Percentiles rank a stretch among this genome's conserved stretches.
These are phyloP conservation scores for Bigelowiella natans DNA, from an alignment of 78 protist genomes.

Conservation along the genomic window DNA sequence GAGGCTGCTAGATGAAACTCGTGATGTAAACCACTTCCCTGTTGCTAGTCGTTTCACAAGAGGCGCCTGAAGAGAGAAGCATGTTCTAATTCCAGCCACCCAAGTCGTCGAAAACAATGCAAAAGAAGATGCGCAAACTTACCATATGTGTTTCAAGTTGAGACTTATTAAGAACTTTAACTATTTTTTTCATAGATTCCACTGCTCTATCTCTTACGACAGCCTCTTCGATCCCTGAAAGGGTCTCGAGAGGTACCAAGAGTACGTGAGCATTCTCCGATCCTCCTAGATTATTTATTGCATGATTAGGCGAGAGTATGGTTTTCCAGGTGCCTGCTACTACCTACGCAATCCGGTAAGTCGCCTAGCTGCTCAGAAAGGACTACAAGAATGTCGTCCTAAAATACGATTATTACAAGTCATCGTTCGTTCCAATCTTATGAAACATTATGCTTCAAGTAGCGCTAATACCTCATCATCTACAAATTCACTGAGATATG, in stretches of 20 bases:
- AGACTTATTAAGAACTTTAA: conserved; percentile 26
- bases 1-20: conserved; percentile 80
- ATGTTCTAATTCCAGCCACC: too few relatives aligned
- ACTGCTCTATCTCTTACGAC: conserved; percentile 91
- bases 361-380: conserved; percentile 81
- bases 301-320: too few relatives aligned
- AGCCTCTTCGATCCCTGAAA: conserved; percentile 81
- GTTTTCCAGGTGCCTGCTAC: too few relatives aligned
- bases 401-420: conserved; percentile 78
- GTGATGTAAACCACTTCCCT: conserved; percentile 85
- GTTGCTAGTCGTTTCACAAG: conserved; percentile 52
- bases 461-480: too few relatives aligned
- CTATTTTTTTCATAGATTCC: conserved; percentile 56
- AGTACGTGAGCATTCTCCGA: conserved; percentile 54
- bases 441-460: too few relatives aligned
- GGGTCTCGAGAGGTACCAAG: conserved; percentile 69
- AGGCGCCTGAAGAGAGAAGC: conserved; percentile 25
- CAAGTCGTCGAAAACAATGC: too few relatives aligned
- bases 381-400: conserved; percentile 85
- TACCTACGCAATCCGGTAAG: not conserved
- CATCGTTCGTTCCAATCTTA: too few relatives aligned
- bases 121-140: too few relatives aligned
- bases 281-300: conserved; percentile 94
- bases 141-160: conserved; percentile 42
- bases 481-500: conserved; percentile 66